Percentiles rank a stretch among this genome's conserved stretches.
Evolutionary conservation across 108 stramenopile species (phyloP).

Genomic region (Seminavis robusta): DNA sequence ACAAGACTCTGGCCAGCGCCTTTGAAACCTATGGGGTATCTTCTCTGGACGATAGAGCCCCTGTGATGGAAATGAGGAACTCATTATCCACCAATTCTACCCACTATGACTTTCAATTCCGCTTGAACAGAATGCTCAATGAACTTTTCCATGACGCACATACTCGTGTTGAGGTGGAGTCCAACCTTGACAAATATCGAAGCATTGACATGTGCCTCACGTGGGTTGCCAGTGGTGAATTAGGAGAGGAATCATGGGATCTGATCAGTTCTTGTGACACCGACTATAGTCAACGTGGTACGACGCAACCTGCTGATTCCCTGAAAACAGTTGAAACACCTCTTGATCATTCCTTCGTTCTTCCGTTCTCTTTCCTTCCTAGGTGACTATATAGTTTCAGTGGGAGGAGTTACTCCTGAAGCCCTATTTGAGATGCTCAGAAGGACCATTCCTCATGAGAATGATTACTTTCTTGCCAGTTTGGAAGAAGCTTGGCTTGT

Average conservation of each 20-base stretch:
- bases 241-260: too few relatives aligned
- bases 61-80: background rate
- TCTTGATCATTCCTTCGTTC: too few relatives aligned
- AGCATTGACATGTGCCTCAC: background rate
- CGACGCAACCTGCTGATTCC: too few relatives aligned
- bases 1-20: background rate
- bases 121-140: background rate
- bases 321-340: too few relatives aligned
- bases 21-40: background rate
- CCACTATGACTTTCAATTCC: background rate
- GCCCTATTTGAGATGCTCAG: background rate
- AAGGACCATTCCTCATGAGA: conserved; percentile 1
- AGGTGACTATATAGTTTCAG: background rate
- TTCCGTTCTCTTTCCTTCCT: too few relatives aligned
- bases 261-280: too few relatives aligned
- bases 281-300: too few relatives aligned
- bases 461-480: background rate
- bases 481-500: background rate
- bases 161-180: background rate
- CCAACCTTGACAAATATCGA: background rate
- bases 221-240: background rate
- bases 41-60: background rate
- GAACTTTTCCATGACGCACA: background rate
- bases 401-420: background rate
- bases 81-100: too few relatives aligned